phyloP scores from a whole-genome alignment of 768 basidiomycete genomes.

The Hysterangium stoloniferum region DNA sequence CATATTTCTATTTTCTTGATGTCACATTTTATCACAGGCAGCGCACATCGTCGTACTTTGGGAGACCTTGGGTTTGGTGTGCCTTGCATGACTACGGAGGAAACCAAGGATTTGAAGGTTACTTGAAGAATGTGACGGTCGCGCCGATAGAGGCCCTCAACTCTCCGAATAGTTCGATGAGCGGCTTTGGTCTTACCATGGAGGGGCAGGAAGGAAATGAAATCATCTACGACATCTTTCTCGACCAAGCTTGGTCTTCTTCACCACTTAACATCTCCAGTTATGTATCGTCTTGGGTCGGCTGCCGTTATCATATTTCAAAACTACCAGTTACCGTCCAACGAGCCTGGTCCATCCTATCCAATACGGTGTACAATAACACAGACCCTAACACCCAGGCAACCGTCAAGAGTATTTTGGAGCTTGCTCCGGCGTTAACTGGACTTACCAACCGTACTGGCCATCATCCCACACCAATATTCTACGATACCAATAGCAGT shows the following conservation, averaged over 20 bases:
- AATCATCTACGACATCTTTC: constrained; percentile 33
- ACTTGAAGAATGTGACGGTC: constrained; percentile 27
- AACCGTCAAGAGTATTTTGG: constrained; percentile 31
- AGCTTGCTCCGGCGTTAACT: constrained; percentile 26
- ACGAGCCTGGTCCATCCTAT: constrained; percentile 31
- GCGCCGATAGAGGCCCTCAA: constrained; percentile 27
- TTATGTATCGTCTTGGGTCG: constrained; percentile 28
- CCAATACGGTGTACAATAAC: constrained; percentile 34
- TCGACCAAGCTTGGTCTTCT: constrained; percentile 35
- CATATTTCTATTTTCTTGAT: too few relatives aligned
- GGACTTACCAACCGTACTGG: constrained; percentile 29
- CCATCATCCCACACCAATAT: constrained; percentile 27
- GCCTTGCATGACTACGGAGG: constrained; percentile 34
- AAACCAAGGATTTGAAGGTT: constrained; percentile 31
- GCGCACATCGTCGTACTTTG: constrained; percentile 30
- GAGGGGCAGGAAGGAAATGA: constrained; percentile 38
- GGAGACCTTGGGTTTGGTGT: constrained; percentile 37
- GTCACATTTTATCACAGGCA: constrained; percentile 15
- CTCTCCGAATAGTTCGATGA: constrained; percentile 26
- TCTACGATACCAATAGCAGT: constrained; percentile 30
- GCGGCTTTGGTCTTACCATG: constrained; percentile 32
- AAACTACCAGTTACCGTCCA: constrained; percentile 21
- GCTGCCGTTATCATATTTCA: constrained; percentile 27
- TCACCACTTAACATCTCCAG: constrained; percentile 24
- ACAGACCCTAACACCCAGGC: constrained; percentile 25